Evolutionary conservation across 768 basidiomycete species (phyloP).

Genomic region (Collybia mongolica): DNA sequence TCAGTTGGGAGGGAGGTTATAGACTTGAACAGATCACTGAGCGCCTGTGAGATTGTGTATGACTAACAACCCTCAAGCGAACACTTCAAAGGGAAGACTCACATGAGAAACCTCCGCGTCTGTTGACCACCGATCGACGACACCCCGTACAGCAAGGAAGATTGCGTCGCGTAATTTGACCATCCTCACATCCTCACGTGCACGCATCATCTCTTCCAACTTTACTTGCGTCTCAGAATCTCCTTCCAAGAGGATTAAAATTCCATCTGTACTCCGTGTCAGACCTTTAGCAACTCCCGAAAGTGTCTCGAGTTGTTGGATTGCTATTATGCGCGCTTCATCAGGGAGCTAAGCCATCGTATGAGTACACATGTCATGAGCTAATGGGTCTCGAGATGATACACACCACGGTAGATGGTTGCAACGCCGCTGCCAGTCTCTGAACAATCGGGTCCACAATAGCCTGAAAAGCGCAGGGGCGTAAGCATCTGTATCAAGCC

Average conservation of each 20-base stretch:
- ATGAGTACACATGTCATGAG: neutral
- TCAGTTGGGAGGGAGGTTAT: slow-evolving; percentile 82
- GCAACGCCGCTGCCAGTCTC: slow-evolving; percentile 63
- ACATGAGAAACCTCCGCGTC: slow-evolving; percentile 81
- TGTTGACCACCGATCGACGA: slow-evolving; percentile 74
- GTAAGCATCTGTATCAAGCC: no score
- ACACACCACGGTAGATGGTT: slow-evolving; percentile 31
- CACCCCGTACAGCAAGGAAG: slow-evolving; percentile 53
- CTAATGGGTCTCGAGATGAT: neutral
- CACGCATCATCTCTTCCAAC: slow-evolving; percentile 52
- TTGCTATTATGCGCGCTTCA: slow-evolving; percentile 62
- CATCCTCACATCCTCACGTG: slow-evolving; percentile 64
- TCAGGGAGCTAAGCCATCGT: slow-evolving; percentile 54
- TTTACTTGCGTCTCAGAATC: slow-evolving; percentile 53
- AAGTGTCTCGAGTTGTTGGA: slow-evolving; percentile 77
- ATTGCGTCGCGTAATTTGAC: slow-evolving; percentile 66
- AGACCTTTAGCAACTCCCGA: slow-evolving; percentile 87
- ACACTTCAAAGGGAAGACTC: slow-evolving; percentile 25
- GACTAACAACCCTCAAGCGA: neutral
- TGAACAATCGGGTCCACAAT: slow-evolving; percentile 76
- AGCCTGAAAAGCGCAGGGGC: slow-evolving; percentile 36
- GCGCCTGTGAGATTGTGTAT: slow-evolving; percentile 41
- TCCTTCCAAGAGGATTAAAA: slow-evolving; percentile 57
- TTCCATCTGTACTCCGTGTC: slow-evolving; percentile 70
- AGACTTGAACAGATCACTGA: slow-evolving; percentile 83